phyloP scores from a whole-genome alignment of 148 eudicot genomes.

The Bassia scoparia region DNA sequence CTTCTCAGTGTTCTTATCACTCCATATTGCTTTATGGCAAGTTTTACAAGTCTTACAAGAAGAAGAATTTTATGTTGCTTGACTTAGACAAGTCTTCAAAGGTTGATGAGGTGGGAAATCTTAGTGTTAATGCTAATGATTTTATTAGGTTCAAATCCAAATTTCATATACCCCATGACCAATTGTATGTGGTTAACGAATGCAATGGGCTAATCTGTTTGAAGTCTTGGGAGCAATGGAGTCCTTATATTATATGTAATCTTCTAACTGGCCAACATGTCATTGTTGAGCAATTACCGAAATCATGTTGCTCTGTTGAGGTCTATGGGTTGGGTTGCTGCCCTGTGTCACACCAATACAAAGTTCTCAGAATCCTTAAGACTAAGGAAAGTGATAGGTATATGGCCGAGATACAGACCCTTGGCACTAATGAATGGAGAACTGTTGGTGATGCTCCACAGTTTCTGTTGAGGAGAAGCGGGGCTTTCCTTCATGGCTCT shows the following conservation, averaged over 20 bases:
- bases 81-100: background rate
- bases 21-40: background rate
- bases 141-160: background rate
- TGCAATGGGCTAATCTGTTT: slow-evolving; percentile 19
- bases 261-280: slow-evolving; percentile 5
- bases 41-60: background rate
- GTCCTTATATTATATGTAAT: slow-evolving; percentile 4
- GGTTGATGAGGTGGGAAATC: background rate
- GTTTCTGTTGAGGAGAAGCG: background rate
- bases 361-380: background rate
- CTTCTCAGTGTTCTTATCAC: background rate
- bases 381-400: background rate
- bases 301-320: background rate
- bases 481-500: slow-evolving; percentile 4
- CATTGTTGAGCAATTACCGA: background rate
- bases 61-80: background rate
- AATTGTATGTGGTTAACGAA: slow-evolving; percentile 1
- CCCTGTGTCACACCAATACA: background rate
- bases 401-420: slow-evolving; percentile 8
- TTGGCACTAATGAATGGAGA: slow-evolving; percentile 11
- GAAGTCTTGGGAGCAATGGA: background rate
- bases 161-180: background rate
- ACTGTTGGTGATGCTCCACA: background rate
- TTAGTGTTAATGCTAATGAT: background rate
- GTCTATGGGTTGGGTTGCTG: slow-evolving; percentile 10